phyloP scores from a whole-genome alignment of 2,329 filamentous ascomycete species.

The Diaporthe caulivora region DNA sequence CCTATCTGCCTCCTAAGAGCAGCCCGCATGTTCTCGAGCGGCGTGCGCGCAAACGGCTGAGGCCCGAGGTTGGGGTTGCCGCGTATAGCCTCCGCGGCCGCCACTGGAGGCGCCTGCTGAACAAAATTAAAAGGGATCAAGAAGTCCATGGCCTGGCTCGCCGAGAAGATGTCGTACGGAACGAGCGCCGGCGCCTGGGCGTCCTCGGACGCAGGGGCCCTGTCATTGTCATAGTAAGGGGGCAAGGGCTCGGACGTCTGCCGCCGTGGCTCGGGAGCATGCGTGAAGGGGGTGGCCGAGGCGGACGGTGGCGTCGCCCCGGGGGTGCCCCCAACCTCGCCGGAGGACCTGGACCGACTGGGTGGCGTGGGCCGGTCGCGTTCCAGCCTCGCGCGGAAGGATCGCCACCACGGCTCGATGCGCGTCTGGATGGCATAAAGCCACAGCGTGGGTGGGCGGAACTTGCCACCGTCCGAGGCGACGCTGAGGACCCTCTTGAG shows the following conservation, averaged over 20 bases:
- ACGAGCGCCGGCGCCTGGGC: background rate
- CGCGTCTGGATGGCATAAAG: constrained; percentile 33
- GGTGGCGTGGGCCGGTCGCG: constrained; percentile 12
- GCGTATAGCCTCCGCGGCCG: background rate
- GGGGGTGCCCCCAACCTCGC: background rate
- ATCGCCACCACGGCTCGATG: constrained; percentile 35
- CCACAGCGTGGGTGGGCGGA: constrained; percentile 37
- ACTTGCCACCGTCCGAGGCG: constrained; percentile 17
- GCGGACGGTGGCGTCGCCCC: background rate
- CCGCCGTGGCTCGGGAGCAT: background rate
- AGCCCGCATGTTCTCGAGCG: background rate
- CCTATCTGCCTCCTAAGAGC: no score
- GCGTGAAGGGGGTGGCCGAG: background rate
- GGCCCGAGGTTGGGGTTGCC: background rate
- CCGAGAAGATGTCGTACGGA: constrained; percentile 27
- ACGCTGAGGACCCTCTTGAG: constrained; percentile 14
- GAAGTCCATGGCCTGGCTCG: background rate
- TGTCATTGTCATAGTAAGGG: background rate
- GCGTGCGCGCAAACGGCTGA: background rate
- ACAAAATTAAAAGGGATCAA: constrained; percentile 14
- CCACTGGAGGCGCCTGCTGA: background rate
- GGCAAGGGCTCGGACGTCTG: constrained; percentile 23
- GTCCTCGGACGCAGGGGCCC: background rate
- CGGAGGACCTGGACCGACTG: background rate
- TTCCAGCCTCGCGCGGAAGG: constrained; percentile 25